A percentile compares a stretch with the other conserved stretches of the same genome.
Evolutionary conservation across 768 basidiomycete genomes (phyloP).

Genomic region (Exidia glandulosa): DNA sequence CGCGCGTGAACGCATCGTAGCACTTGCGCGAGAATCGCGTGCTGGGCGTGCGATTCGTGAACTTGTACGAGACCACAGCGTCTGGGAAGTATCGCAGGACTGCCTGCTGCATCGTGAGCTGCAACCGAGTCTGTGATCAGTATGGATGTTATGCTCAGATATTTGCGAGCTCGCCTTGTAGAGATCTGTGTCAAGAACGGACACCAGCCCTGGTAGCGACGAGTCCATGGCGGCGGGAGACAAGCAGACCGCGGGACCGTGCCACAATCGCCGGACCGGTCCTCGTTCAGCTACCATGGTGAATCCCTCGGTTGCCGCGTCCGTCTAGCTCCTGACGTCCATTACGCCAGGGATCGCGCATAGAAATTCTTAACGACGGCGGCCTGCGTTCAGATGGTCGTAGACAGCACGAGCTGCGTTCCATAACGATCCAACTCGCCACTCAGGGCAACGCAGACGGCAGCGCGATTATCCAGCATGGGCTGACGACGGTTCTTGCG

Average conservation of each 20-base stretch:
- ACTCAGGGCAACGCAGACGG: slow-evolving; percentile 71
- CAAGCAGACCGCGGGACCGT: neutral
- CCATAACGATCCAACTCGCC: slow-evolving; percentile 65
- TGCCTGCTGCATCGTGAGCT: slow-evolving; percentile 96
- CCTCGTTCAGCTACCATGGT: neutral
- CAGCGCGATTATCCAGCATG: slow-evolving; percentile 73
- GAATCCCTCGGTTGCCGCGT: neutral
- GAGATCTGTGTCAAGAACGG: slow-evolving; percentile 84
- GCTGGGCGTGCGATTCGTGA: slow-evolving; percentile 63
- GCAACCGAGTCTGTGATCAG: neutral
- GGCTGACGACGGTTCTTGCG: slow-evolving; percentile 79
- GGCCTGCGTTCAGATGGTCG: slow-evolving; percentile 88
- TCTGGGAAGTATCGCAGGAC: slow-evolving; percentile 69
- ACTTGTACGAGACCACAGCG: slow-evolving; percentile 58
- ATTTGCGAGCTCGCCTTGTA: slow-evolving; percentile 59
- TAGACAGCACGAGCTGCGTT: slow-evolving; percentile 83
- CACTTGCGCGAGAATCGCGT: slow-evolving; percentile 57
- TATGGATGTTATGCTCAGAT: neutral
- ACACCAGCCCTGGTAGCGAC: slow-evolving; percentile 18
- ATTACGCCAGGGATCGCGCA: slow-evolving; percentile 30
- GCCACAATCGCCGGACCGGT: neutral
- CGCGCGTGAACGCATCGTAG: slow-evolving; percentile 45
- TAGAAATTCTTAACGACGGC: slow-evolving; percentile 76
- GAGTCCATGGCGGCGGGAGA: neutral
- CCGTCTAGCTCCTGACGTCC: neutral